Evolutionary conservation across 129 eudicot genomes (phyloP).

Genomic region (Artemisia argyi): DNA sequence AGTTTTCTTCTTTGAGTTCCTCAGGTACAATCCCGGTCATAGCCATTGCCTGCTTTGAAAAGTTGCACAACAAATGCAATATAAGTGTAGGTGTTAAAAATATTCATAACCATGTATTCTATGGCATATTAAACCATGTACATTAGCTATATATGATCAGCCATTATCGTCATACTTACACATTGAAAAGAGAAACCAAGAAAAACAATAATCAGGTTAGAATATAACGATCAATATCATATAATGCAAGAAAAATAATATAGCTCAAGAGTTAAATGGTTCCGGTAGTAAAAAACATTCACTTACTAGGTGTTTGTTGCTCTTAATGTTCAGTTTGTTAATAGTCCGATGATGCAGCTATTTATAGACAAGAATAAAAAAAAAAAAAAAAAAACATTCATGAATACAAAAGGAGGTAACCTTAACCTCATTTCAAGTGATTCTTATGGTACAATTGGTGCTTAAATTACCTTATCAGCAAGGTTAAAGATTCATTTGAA

Average conservation of each 20-base stretch:
- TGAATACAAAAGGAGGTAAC: conserved; percentile 23
- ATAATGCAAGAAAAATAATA: background rate
- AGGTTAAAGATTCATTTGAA: background rate
- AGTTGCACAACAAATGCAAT: background rate
- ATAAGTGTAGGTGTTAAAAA: background rate
- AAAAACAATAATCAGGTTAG: background rate
- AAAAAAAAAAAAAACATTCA: background rate
- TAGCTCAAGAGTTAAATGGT: background rate
- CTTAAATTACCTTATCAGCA: conserved; percentile 13
- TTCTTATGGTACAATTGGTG: conserved; percentile 15
- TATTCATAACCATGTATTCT: background rate
- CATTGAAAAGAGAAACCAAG: background rate
- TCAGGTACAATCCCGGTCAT: conserved; percentile 40
- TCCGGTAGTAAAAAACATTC: background rate
- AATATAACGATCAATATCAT: background rate
- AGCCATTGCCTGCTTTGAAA: conserved; percentile 10
- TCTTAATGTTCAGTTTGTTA: background rate
- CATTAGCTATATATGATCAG: background rate
- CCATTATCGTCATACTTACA: background rate
- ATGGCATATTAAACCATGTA: background rate
- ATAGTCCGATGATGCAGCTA: background rate
- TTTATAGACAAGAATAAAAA: conserved; percentile 5
- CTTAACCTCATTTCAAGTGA: conserved; percentile 33
- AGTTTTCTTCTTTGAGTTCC: conserved; percentile 51
- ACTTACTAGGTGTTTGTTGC: conserved; percentile 15